Evolutionary conservation across 805 yeast genomes (phyloP).

Genomic region (Starmerella geochares): DNA sequence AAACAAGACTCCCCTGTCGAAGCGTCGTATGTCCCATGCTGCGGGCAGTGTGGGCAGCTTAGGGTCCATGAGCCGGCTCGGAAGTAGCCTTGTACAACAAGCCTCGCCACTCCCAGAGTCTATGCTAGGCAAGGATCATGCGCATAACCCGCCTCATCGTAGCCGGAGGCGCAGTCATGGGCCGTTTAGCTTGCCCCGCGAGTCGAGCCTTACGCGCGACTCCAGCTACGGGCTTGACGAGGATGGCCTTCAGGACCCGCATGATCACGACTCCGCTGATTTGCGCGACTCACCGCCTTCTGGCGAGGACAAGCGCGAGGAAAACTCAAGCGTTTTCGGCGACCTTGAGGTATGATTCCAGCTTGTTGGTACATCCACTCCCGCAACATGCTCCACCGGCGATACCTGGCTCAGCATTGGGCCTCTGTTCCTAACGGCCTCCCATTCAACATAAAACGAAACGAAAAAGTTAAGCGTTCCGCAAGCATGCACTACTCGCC

Average conservation of each 20-base stretch:
- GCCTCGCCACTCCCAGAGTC: conserved; percentile 27
- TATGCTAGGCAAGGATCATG: conserved; percentile 19
- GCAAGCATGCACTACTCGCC: background rate
- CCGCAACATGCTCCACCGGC: no score
- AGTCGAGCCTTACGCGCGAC: conserved; percentile 7
- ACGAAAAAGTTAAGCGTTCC: background rate
- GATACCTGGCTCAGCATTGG: background rate
- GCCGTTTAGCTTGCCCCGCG: conserved; percentile 9
- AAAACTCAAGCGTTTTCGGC: conserved; percentile 29
- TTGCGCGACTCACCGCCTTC: conserved; percentile 13
- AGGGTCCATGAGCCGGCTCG: conserved; percentile 12
- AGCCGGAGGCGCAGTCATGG: conserved; percentile 13
- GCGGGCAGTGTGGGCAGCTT: conserved; percentile 9
- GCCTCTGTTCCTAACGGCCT: background rate
- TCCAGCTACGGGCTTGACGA: conserved; percentile 15
- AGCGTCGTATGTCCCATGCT: conserved; percentile 13
- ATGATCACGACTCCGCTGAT: conserved; percentile 17
- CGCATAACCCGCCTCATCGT: conserved; percentile 18
- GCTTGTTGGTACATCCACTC: no score
- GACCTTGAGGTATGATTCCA: conserved; percentile 31
- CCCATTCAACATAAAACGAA: no score
- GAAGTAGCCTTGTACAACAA: conserved; percentile 17
- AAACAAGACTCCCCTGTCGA: conserved; percentile 13
- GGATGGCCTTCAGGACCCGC: conserved; percentile 26
- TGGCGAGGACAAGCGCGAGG: conserved; percentile 2